Evolutionary conservation across 257 asterid genomes (phyloP).

Genomic region (Cinchona pubescens): DNA sequence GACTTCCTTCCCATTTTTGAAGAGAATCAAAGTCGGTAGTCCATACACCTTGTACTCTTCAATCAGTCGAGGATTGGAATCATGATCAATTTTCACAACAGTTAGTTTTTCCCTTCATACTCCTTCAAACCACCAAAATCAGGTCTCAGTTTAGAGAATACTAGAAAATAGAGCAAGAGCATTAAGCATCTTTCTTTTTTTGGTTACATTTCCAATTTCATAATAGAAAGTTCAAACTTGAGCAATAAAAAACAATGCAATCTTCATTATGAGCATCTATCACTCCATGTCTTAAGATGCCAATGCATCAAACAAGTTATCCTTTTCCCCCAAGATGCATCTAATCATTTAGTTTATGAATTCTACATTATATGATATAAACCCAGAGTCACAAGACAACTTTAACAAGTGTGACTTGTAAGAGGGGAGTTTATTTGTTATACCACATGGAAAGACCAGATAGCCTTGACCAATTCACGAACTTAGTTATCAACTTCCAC

Average conservation of each 20-base stretch:
- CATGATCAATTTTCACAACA: conserved; percentile 81
- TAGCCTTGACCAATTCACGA: no score
- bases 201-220: neutral
- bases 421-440: no score
- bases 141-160: conserved; percentile 2
- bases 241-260: neutral
- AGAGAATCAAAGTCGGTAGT: conserved; percentile 68
- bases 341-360: no score
- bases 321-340: no score
- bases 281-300: no score
- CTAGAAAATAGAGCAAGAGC: neutral
- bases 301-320: no score
- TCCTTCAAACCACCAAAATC: conserved; percentile 34
- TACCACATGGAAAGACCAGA: no score
- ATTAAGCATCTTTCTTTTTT: neutral
- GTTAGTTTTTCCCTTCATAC: conserved; percentile 61
- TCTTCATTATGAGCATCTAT: no score
- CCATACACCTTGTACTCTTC: conserved; percentile 85
- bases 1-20: conserved; percentile 73
- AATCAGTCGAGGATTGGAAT: conserved; percentile 67
- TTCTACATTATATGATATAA: no score
- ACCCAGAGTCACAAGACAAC: no score
- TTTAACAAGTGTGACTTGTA: no score
- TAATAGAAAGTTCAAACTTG: neutral
- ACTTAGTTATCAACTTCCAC: no score